These are phyloP conservation scores for Bonia amplexicaulis DNA, from an alignment of 176 grass and related monocot genomes.

Conservation along the genomic window DNA sequence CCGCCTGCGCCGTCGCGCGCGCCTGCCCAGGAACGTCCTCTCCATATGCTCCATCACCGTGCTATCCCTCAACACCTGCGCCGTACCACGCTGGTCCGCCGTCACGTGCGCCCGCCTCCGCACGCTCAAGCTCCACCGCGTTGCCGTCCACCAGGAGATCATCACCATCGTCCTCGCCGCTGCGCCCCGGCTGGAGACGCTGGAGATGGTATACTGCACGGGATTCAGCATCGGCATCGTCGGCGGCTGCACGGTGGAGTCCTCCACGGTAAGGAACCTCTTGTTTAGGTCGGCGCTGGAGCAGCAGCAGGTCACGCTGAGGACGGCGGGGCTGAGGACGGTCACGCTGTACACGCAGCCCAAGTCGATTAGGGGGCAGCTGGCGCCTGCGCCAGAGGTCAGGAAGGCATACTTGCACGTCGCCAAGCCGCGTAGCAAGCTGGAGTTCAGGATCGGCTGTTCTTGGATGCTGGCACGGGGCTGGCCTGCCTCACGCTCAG, in stretches of 20 bases:
- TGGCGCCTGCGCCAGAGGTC: conserved; percentile 24
- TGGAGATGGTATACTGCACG: conserved; percentile 22
- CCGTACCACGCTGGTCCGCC: not conserved
- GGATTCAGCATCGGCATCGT: not conserved
- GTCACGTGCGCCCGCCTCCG: conserved; percentile 12
- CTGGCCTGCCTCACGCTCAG: conserved; percentile 18
- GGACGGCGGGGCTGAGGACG: not conserved
- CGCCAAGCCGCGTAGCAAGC: not conserved
- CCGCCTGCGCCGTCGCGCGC: conserved; percentile 10
- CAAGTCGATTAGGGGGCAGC: not conserved
- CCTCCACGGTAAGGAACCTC: conserved; percentile 27
- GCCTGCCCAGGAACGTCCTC: conserved; percentile 6
- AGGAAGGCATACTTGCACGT: conserved; percentile 48
- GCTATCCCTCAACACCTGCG: conserved; percentile 26
- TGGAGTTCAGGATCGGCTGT: not conserved
- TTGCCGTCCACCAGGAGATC: conserved; percentile 19
- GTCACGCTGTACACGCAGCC: conserved; percentile 32
- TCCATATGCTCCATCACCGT: conserved; percentile 21
- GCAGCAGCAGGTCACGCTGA: not conserved
- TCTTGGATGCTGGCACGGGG: conserved; percentile 35
- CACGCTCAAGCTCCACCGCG: conserved; percentile 37
- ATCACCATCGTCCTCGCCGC: conserved; percentile 8
- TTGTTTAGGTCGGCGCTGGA: conserved; percentile 10
- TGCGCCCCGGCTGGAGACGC: conserved; percentile 27
- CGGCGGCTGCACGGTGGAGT: conserved; percentile 28